These are phyloP conservation scores for Pseudozyma pruni DNA, from an alignment of 1,284 basidiomycete genomes.

Conservation along the genomic window DNA sequence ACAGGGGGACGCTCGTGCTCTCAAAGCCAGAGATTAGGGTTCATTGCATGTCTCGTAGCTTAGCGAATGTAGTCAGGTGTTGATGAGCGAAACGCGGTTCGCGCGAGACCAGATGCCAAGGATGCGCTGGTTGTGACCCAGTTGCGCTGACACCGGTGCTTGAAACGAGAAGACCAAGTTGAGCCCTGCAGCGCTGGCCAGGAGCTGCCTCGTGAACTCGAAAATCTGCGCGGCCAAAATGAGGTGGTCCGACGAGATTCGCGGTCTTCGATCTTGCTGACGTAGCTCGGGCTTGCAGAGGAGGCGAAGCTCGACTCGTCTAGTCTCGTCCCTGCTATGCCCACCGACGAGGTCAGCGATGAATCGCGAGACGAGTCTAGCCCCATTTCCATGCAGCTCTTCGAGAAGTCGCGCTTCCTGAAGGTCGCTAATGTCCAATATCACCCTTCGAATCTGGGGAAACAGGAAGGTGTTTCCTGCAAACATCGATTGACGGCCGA, in stretches of 20 bases:
- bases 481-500: constrained; percentile 20
- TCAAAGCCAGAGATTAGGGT: too few relatives aligned
- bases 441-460: constrained; percentile 8
- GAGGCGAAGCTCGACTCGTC: constrained; percentile 9
- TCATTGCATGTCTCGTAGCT: too few relatives aligned
- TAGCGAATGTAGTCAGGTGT: constrained; percentile 2
- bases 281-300: constrained; percentile 7
- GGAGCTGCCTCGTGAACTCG: constrained; percentile 4
- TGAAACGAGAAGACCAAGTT: constrained; percentile 12
- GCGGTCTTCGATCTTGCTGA: not conserved
- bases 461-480: constrained; percentile 4
- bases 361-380: constrained; percentile 3
- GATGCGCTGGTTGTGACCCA: not conserved
- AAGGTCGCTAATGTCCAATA: constrained; percentile 16
- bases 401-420: not conserved
- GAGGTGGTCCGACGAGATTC: not conserved
- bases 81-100: constrained; percentile 8
- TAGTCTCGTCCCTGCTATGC: not conserved
- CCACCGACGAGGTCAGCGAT: constrained; percentile 17
- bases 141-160: constrained; percentile 5
- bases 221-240: constrained; percentile 9
- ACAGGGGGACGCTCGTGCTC: too few relatives aligned
- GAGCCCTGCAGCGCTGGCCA: not conserved
- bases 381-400: not conserved
- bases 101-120: constrained; percentile 9